Base-by-base conservation (phyloP, 768 basidiomycete genomes). In the Amylocystis lapponica region DNA sequence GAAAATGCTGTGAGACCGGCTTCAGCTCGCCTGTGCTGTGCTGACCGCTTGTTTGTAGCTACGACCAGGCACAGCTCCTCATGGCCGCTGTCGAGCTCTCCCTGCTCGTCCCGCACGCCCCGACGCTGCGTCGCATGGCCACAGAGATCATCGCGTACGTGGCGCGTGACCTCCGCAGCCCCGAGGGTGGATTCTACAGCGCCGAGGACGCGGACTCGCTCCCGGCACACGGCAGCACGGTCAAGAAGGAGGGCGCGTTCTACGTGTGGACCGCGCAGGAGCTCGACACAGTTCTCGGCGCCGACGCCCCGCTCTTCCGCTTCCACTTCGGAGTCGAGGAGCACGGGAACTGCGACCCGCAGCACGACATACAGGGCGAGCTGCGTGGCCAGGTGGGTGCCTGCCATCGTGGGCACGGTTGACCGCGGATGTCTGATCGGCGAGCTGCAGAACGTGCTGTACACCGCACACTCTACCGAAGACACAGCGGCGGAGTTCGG, bases 151-250 rank as follows among this genome's bases (percentile, higher is more conserved):
- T 63, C 0, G 45, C 57, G 26, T 70, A 70, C 49, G 55, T 54
- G 8, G 39, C 60, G 20, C 53, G 64, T 12, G 61, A 65, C 43
- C 57, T 70, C 27, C 46, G 47, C 14, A 65, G 58, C 44, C 57
- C 63, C 10, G 53, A 54, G 22, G 66, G 61, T 17, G 68, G 60
- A 10, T 65, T 67, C 47, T 67, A 56, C 51, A 62, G 60, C 38
- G 67, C 69, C 0, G 67, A 70, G 41, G 69, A 70, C 46, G 69
- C 69, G 1, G 69, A 70, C 41, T 65, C 64, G 2, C 56, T 65
- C 16, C 62, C 62, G 19, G 39, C 50, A 3, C 39, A 39, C 41
- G 49, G 63, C 45, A 45, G 58, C 55, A 48, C 46, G 29, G 39
- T 56, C 29, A 52, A 54, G 47, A 51, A 55, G 56, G 66, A 68